Percentiles rank a stretch among this genome's conserved stretches.
These are phyloP conservation scores for Boletus rubropictus DNA, from an alignment of 768 basidiomycete genomes.

Conservation along the genomic window DNA sequence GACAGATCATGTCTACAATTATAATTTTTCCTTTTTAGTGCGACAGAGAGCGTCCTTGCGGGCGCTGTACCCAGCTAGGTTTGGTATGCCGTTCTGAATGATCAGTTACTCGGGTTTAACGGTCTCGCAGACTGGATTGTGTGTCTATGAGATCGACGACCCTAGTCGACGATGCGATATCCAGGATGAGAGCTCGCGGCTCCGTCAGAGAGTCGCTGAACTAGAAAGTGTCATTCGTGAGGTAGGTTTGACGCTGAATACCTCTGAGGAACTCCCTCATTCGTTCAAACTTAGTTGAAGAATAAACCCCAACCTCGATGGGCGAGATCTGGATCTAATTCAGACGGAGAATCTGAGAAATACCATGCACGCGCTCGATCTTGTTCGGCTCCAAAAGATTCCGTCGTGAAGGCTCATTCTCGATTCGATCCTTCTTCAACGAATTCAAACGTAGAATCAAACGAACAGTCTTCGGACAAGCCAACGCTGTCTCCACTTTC, in stretches of 20 bases:
- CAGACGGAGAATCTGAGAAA: conserved; percentile 25
- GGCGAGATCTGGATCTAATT: conserved; percentile 30
- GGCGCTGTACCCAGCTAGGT: conserved; percentile 39
- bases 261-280: background rate
- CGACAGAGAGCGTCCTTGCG: conserved; percentile 44
- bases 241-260: conserved; percentile 32
- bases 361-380: conserved; percentile 20
- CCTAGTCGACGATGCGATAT: conserved; percentile 48
- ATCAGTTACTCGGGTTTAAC: conserved; percentile 12
- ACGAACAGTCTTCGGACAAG: conserved; percentile 4
- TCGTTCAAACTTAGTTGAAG: conserved; percentile 44
- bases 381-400: conserved; percentile 13
- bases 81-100: conserved; percentile 31
- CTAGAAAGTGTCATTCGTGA: conserved; percentile 82
- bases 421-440: conserved; percentile 3
- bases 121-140: conserved; percentile 59
- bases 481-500: background rate
- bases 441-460: conserved; percentile 1
- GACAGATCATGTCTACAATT: background rate
- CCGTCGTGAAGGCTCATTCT: conserved; percentile 1
- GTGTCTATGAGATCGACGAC: conserved; percentile 81
- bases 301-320: conserved; percentile 69
- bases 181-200: conserved; percentile 58
- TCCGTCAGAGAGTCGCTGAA: conserved; percentile 73
- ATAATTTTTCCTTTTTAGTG: conserved; percentile 28